Evolutionary conservation across 2,329 filamentous ascomycete species (phyloP), one percentile per base, ranked within the genome.

Genomic region (Botrytis cinerea): DNA sequence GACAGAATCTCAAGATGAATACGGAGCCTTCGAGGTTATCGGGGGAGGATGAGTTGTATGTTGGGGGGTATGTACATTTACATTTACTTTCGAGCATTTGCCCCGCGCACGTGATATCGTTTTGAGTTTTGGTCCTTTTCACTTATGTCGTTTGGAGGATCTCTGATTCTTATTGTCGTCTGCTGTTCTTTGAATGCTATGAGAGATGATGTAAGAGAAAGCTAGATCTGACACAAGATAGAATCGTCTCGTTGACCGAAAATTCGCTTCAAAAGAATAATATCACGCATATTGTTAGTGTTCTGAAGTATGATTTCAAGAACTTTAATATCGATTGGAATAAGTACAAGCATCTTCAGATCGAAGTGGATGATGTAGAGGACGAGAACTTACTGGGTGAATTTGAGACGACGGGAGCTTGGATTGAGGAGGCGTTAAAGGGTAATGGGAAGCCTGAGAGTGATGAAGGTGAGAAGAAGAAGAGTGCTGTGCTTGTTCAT

Each of bases 271-370:
- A 88, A 76, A 88, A 92, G 76, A 89, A 90, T 77, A 90, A 91
- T 77, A 94, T 99, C 81, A 97, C 94, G 4, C 95, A 98, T 83
- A 88, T 98, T 45, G 86, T 98, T n/a, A 97, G 95, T 7, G 92
- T 96, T 59, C 83, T 95, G 74, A 88, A 89, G 64, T 87, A 91
- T 77, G 86, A 88, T 88, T 78, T 83, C 86, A 77, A 84, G 84
- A 74, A 85, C 87, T 59, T 90, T 89, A 70, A 73, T 40, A 70
- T 70, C n/a, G 57, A 70, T 75, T 86, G 85, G 79, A 86, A 88
- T 76, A 85, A 87, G 60, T 94, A 90, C 81, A 84, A 90, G 76
- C 94, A 97, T 81, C 86, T 93, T 78, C 87, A 90, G 75, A 92
- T 98, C 76, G 92, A 97, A 77, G 90, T 98, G 61, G 93, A 98